Base-by-base conservation (phyloP, 352 stramenopile genomes). In the Hyaloperonospora arabidopsidis region DNA sequence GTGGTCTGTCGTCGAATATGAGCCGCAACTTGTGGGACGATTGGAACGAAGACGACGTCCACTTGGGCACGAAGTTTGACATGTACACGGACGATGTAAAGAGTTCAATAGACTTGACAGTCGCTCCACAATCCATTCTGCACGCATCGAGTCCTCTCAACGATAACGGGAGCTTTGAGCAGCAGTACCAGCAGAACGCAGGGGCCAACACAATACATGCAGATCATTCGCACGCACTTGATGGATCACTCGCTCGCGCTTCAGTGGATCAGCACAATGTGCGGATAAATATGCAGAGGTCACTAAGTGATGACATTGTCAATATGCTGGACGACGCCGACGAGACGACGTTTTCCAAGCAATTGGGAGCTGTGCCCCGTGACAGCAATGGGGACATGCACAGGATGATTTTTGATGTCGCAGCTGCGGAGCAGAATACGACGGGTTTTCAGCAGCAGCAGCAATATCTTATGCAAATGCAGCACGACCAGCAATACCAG, bases 1-100 rank as follows among this genome's bases (percentile, higher is more conserved):
- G 84, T 12, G 84, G 79, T 2, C 67, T 92, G 6, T 86, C 81
- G 47, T 87, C 77, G n/a, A 87, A 74, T 35, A 65, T 90, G 59
- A 90, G 79, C 39, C 79, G 84, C 38, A 93, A 93, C 58, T 61
- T 93, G 18, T 93, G 84, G 84, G 81, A 91, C 52, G 84, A 93
- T 64, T 93, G 84, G 84, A 93, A 89, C 54, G 83, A 93, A 52
- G 79, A 69, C 54, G 81, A 87, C 47, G 54, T 68, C 23, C 81
- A 68, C 51, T 81, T 90, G 41, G 60, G 64, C 28, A 74, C 79
- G 61, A 85, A 86, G 60, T 80, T 89, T 40, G 76, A 86, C 55
- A 84, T 86, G 69, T 79, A 87, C 28, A 65, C 63, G 13, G 70
- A 82, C 21, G 67, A 80, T 45, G 50, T 60, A 22, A 68, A 53